Conservation (phyloP, 768 basidiomycete genomes). For the Psilocybe subaeruginosa region DNA sequence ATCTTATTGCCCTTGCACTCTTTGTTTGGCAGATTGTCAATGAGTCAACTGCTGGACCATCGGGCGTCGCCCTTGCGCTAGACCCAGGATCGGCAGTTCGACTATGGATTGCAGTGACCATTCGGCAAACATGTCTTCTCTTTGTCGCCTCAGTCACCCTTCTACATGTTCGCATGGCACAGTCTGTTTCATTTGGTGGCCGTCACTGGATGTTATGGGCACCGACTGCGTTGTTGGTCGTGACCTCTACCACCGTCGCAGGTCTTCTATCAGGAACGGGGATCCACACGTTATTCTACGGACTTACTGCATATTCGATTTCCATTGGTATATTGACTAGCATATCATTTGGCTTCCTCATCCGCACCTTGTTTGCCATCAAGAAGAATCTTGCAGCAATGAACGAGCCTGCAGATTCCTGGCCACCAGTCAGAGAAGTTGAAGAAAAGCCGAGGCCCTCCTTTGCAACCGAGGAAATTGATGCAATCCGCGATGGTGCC, state of each 20-base stretch:
- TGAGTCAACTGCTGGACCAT: constrained; percentile 52
- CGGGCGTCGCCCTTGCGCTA: constrained; percentile 43
- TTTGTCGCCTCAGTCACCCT: constrained; percentile 63
- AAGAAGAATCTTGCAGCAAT: constrained; percentile 62
- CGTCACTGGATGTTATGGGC: constrained; percentile 78
- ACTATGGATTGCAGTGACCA: constrained; percentile 70
- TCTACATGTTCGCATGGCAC: constrained; percentile 71
- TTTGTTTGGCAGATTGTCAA: constrained; percentile 72
- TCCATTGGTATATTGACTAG: constrained; percentile 54
- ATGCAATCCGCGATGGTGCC: constrained; percentile 72
- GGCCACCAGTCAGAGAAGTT: constrained; percentile 59
- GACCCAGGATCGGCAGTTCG: constrained; percentile 59
- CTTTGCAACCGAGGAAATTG: constrained; percentile 73
- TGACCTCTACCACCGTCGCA: constrained; percentile 61
- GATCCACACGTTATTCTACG: constrained; percentile 58
- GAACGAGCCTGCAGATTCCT: constrained; percentile 53
- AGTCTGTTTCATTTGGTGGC: constrained; percentile 66
- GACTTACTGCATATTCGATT: constrained; percentile 60
- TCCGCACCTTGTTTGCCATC: constrained; percentile 66
- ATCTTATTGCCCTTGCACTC: constrained; percentile 60
- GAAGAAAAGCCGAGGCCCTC: constrained; percentile 63
- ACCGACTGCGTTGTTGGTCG: constrained; percentile 49
- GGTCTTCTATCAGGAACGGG: constrained; percentile 59
- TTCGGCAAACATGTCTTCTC: constrained; percentile 71
- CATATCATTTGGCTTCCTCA: constrained; percentile 57